Base-by-base conservation (phyloP, 139 green algal genomes). In the Chlamydomonas urium region DNA sequence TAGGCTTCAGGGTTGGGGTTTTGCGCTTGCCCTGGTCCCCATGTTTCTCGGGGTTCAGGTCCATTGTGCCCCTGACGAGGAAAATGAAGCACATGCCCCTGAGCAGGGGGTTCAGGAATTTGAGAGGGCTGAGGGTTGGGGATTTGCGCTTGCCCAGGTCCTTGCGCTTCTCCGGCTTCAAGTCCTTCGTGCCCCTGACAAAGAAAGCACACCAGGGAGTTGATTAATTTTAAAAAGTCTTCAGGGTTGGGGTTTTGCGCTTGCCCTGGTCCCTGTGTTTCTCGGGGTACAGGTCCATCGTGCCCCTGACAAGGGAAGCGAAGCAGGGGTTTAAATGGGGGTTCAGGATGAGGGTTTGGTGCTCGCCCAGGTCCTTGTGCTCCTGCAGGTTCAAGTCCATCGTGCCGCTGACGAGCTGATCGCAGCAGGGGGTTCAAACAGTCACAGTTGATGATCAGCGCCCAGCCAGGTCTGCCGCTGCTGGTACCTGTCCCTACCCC, bases 161-260 rank as follows among this genome's bases (percentile, higher is more conserved):
- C 31, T 75, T 69, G 56, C 76, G 74, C 73, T 81, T 82, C 58
- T 85, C 74, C 2, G 77, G 84, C 62, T 87, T 78, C 2, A 81
- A 56, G 69, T 90, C 84, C 81, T 88, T 90, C 10, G 81, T 87
- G 56, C 84, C 81, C 33, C 81, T 83, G 79, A 58, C 24, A 47
- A 23, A n/a, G 45, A 56, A 21, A 21, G 17, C 21, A 26, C 45
- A 21, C 17, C 17, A 26, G 45, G 17, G 45, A 56, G 45, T 26
- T 56, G 17, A 56, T 17, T 26, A 56, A 56, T 56, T 26, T 56
- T 56, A 21, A 56, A 26, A 56, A 56, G 45, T 26, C 45, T 17
- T 21, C 21, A 26, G 45, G 45, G 17, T 21, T 26, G 21, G 17
- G 17, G 17, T 26, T 56, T 17, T 10, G 8, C 33, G 24, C 36